Base-by-base conservation (phyloP, 768 basidiomycete genomes). In the Tylopilus subfusipes region DNA sequence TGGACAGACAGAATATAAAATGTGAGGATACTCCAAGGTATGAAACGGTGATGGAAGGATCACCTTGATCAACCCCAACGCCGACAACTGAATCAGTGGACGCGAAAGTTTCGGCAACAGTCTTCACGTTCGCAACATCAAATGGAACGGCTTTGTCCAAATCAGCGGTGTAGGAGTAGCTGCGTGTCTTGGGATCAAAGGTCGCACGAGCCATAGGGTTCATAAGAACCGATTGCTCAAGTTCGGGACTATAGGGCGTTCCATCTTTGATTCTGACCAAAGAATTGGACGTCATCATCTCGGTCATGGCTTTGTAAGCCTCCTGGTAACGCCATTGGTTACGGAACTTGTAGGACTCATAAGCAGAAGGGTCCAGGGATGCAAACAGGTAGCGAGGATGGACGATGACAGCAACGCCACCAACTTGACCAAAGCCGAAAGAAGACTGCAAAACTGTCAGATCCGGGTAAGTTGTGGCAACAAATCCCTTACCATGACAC, bases 361-460 rank as follows among this genome's bases (percentile, higher is more conserved):
- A 95, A 56, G 78, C 71, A n/a, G 82, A 77, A 1, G 91, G 83
- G 56, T 93, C 85, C 34, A 98, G 75, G 11, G 88, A 79, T 38
- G 88, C 96, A 59, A 95, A 85, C 58, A 97, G 80, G 75, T 91
- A 92, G 60, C 92, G 88, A 57, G 97, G 95, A 69, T 98, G 87
- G 47, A 98, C 68, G 63, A 98, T 77, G 59, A 95, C 80, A 42
- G 86, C 90, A 53, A 85, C 90, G 51, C 97, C 97, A 50, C 97
- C 97, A 57, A 98, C 96, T 82, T 98, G 97, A 64, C 97, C 95
- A 77, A 98, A 98, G 59, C 97, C 96, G 73, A 96, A 96, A 14
- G 92, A 94, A 1, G 93, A 94, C 85, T 92, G 59, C 24, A 49
- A 39, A 44, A 43, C 5, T 8, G 10, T 64, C 13, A 61, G 48